phyloP scores from a whole-genome alignment of 1,284 basidiomycete species.

The Rhizoctonia solani region DNA sequence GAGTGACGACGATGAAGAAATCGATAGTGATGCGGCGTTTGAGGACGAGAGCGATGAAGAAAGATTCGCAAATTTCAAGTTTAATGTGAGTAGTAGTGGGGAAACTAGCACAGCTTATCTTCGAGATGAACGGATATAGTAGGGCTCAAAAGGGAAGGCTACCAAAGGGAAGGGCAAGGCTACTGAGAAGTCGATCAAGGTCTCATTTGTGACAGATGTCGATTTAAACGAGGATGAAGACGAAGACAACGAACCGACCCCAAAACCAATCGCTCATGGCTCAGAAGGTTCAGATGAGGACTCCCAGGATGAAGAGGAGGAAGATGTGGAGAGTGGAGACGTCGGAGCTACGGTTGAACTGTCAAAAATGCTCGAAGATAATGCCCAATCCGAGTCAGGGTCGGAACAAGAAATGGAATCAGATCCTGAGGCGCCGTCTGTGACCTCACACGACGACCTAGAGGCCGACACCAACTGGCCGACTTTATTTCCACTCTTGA shows the following conservation, averaged over 20 bases:
- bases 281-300: conserved; percentile 41
- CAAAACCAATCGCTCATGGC: conserved; percentile 16
- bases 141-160: conserved; percentile 36
- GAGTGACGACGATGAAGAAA: conserved; percentile 75
- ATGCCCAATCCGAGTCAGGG: conserved; percentile 40
- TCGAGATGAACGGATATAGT: conserved; percentile 39
- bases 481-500: conserved; percentile 74
- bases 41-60: conserved; percentile 80
- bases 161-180: conserved; percentile 14
- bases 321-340: conserved; percentile 25
- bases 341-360: conserved; percentile 59
- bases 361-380: conserved; percentile 65
- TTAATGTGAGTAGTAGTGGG: conserved; percentile 53
- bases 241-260: conserved; percentile 34
- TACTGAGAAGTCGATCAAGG: conserved; percentile 43
- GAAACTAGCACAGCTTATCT: too few relatives aligned
- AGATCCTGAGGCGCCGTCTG: conserved; percentile 51
- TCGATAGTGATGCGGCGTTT: conserved; percentile 78
- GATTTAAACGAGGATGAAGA: conserved; percentile 69
- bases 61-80: conserved; percentile 57
- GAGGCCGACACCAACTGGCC: conserved; percentile 64
- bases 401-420: conserved; percentile 29
- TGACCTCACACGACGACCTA: conserved; percentile 60
- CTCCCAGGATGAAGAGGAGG: conserved; percentile 36
- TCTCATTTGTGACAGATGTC: conserved; percentile 54